Conservation (phyloP, 2,329 filamentous ascomycete genomes). For the Anisogramma anomala region DNA sequence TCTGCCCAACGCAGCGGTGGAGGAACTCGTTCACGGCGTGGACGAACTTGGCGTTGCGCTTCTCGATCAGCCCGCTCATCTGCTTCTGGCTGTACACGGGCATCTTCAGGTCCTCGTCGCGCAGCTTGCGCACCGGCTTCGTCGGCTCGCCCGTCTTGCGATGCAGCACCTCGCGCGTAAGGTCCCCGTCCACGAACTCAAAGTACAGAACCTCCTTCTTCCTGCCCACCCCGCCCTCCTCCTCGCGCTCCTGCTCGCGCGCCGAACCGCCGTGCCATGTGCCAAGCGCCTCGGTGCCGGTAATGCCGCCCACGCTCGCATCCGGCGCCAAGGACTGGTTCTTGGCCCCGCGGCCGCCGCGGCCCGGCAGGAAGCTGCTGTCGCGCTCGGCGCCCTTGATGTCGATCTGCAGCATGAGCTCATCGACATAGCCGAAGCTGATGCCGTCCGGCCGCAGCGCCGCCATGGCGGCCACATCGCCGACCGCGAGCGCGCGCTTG, state of each 20-base stretch:
- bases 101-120: conserved; percentile 76
- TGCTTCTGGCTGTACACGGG: conserved; percentile 89
- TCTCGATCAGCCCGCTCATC: conserved; percentile 80
- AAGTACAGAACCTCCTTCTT: conserved; percentile 69
- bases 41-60: conserved; percentile 72
- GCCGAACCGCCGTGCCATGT: conserved; percentile 4
- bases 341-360: conserved; percentile 36
- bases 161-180: conserved; percentile 67
- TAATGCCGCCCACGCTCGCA: conserved; percentile 44
- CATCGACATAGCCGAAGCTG: conserved; percentile 77
- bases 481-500: conserved; percentile 54
- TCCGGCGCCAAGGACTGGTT: conserved; percentile 40
- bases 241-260: conserved; percentile 15
- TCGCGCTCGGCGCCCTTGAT: conserved; percentile 57
- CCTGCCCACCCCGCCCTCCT: conserved; percentile 22
- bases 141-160: conserved; percentile 63
- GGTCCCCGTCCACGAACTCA: conserved; percentile 82
- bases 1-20: conserved; percentile 55
- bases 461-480: conserved; percentile 75
- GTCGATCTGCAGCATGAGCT: conserved; percentile 70
- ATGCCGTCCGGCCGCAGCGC: conserved; percentile 66
- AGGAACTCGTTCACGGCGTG: conserved; percentile 69
- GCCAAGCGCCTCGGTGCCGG: conserved; percentile 34
- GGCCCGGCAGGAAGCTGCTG: conserved; percentile 48
- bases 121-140: conserved; percentile 54